phyloP scores from a whole-genome alignment of 2,329 filamentous ascomycete genomes.

The Trichophyton mentagrophytes region DNA sequence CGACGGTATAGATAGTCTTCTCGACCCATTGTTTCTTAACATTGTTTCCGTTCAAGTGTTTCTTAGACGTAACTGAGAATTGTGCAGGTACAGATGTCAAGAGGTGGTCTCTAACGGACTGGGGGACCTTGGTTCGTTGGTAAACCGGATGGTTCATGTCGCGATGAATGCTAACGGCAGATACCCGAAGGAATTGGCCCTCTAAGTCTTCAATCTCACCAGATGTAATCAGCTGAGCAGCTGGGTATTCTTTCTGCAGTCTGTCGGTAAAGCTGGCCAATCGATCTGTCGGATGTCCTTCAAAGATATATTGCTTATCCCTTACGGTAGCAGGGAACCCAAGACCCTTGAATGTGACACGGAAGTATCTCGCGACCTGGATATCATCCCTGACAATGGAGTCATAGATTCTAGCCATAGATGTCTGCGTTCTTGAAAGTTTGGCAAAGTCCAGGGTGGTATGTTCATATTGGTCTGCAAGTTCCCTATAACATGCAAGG shows the following conservation, averaged over 20 bases:
- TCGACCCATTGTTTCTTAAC: constrained; percentile 63
- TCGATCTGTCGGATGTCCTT: constrained; percentile 64
- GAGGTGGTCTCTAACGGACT: constrained; percentile 74
- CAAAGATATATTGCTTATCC: constrained; percentile 87
- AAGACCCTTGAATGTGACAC: constrained; percentile 76
- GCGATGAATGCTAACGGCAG: constrained; percentile 65
- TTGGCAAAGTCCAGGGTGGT: constrained; percentile 87
- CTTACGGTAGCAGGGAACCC: constrained; percentile 70
- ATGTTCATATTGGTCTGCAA: constrained; percentile 79
- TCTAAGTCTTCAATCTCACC: constrained; percentile 67
- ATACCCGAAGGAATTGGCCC: constrained; percentile 80
- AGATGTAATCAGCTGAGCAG: constrained; percentile 64
- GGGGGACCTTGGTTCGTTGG: constrained; percentile 72
- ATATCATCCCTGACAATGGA: constrained; percentile 70
- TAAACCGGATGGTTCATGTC: constrained; percentile 73
- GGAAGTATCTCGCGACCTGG: constrained; percentile 73
- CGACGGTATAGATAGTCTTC: constrained; percentile 72
- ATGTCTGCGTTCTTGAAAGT: constrained; percentile 73
- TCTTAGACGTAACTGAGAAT: constrained; percentile 64
- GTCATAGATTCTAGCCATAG: constrained; percentile 88
- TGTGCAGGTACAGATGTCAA: constrained; percentile 62
- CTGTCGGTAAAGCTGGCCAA: constrained; percentile 74
- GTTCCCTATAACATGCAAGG: constrained; percentile 74
- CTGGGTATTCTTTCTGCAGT: constrained; percentile 80
- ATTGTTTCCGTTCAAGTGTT: constrained; percentile 54